These are phyloP conservation scores for Staphylotrichum longicolle DNA, from an alignment of 495 filamentous ascomycete species.

Conservation along the genomic window DNA sequence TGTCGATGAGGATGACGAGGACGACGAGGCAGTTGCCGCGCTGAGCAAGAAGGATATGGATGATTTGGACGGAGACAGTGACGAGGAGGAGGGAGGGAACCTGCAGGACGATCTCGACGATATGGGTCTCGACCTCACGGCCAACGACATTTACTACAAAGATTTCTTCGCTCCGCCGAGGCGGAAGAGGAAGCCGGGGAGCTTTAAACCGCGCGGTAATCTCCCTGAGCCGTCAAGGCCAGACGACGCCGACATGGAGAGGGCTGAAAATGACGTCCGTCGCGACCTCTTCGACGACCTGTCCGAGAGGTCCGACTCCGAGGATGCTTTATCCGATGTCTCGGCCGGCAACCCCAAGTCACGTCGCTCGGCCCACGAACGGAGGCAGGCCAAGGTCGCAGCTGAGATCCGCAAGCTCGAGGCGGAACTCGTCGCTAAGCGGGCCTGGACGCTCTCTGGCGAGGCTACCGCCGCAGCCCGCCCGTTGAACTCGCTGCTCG, in stretches of 20 bases:
- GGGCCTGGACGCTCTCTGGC: constrained; percentile 85
- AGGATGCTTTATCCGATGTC: constrained; percentile 54
- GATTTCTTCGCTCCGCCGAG: constrained; percentile 89
- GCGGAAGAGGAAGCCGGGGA: constrained; percentile 55
- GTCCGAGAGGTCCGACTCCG: constrained; percentile 54
- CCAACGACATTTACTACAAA: constrained; percentile 80
- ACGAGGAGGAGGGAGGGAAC: constrained; percentile 58
- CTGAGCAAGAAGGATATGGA: constrained; percentile 23
- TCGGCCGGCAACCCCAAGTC: constrained; percentile 55
- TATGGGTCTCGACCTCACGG: constrained; percentile 58
- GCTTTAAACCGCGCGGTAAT: constrained; percentile 35
- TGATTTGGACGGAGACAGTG: constrained; percentile 49
- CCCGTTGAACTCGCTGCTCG: constrained; percentile 86
- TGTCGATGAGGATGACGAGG: constrained; percentile 27
- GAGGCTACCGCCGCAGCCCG: constrained; percentile 81
- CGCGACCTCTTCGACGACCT: constrained; percentile 91
- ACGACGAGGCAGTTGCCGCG: constrained; percentile 44
- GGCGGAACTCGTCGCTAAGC: constrained; percentile 83
- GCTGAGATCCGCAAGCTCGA: constrained; percentile 91
- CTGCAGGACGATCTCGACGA: constrained; percentile 54
- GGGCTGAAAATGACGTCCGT: constrained; percentile 85
- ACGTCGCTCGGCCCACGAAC: constrained; percentile 76
- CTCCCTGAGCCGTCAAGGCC: constrained; percentile 27
- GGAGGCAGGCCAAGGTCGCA: constrained; percentile 75
- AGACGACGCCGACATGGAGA: constrained; percentile 66